Conservation (phyloP, 2,329 filamentous ascomycete genomes). For the Trichoderma cornu-damae region DNA sequence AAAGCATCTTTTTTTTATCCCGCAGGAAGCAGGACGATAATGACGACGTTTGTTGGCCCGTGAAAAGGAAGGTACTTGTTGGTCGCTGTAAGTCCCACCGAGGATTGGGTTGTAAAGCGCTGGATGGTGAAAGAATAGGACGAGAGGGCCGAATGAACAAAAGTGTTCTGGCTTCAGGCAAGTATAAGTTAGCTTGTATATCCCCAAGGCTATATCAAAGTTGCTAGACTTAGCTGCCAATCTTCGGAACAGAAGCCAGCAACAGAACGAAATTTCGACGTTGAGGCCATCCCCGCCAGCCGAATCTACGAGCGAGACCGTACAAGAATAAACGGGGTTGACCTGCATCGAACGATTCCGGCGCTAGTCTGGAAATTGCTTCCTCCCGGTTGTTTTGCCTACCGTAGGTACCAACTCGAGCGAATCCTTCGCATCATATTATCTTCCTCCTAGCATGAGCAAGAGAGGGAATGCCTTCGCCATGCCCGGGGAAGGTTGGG, state of each 20-base stretch:
- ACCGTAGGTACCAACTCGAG: conserved; percentile 11
- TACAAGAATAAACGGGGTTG: conserved; percentile 16
- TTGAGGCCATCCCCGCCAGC: neutral
- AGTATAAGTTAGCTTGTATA: conserved; percentile 39
- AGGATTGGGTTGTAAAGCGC: conserved; percentile 26
- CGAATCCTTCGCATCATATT: neutral
- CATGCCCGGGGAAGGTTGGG: neutral
- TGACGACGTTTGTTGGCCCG: conserved; percentile 29
- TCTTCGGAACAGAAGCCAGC: neutral
- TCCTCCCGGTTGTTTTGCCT: conserved; percentile 4
- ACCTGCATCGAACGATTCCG: conserved; percentile 18
- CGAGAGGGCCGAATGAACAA: conserved; percentile 27
- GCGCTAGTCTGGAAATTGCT: conserved; percentile 18
- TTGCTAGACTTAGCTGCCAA: conserved; percentile 20
- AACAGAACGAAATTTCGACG: neutral
- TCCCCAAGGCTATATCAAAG: conserved; percentile 24
- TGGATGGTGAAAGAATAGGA: conserved; percentile 24
- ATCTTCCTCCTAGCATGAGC: neutral
- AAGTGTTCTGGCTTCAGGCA: conserved; percentile 24
- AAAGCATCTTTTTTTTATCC: conserved; percentile 33
- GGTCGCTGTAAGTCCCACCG: conserved; percentile 30
- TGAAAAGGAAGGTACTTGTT: conserved; percentile 28
- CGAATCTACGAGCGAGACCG: conserved; percentile 14
- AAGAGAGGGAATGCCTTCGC: neutral
- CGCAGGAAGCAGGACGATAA: conserved; percentile 32